Base-by-base conservation (phyloP, 768 basidiomycete species). In the Phlegmacium glaucopus region DNA sequence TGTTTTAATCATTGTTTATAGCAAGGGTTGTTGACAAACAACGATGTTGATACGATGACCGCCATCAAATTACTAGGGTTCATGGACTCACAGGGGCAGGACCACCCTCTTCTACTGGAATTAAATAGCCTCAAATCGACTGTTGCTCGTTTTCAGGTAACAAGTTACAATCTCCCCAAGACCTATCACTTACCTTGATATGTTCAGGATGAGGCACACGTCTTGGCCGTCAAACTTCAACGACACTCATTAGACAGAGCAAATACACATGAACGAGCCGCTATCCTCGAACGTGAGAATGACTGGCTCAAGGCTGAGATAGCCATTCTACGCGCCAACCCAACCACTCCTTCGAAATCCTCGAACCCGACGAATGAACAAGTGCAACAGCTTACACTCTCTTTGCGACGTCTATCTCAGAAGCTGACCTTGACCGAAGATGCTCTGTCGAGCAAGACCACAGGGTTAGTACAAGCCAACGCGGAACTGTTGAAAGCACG, bases 141-240 rank as follows among this genome's bases (percentile, higher is more conserved):
- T 1, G 69, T 78, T 2, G 66, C 67, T 30, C 72, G 69, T 11
- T 79, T 78, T 49, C 79, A 81, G 75, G 79, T 74, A 47, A 39
- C 54, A 60, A 39, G 43, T 30, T 39, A 42, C 51, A 30, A 29
- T 47, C 42, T 40, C n/a, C n/a, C n/a, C n/a, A n/a, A n/a, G n/a
- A n/a, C n/a, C n/a, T n/a, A n/a, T n/a, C n/a, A n/a, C n/a, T n/a
- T n/a, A n/a, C 18, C 9, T 30, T 36, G 38, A 12, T 38, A 39
- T 32, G 8, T 8, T 32, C 56, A 89, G 87, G 81, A 87, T 63
- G 87, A 89, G 66, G 79, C 84, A 4, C 80, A 87, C 56, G 59
- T 68, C 27, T 72, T 80, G n/a, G 75, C 84, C 4, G 64, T 87
- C 35, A 86, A 80, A 56, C 74, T 90, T 2, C 87, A 87, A 52